A percentile compares a stretch with the other conserved stretches of the same genome.
Conservation (phyloP, 164 flowering plant species). For the Magnolia officinalis region DNA sequence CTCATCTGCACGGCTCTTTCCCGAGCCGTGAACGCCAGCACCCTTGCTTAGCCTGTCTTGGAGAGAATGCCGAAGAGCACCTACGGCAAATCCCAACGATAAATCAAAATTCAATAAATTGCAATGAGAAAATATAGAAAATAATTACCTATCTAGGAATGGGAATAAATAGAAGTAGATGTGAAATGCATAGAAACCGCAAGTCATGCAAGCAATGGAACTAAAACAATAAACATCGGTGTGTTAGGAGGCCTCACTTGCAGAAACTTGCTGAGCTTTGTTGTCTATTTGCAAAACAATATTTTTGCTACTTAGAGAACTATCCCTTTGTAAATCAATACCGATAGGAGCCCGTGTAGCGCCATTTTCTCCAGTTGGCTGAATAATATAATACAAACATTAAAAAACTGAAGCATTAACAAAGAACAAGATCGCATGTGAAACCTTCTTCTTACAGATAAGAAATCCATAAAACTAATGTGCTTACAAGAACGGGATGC, state of each 20-base stretch:
- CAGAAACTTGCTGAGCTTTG: conserved; percentile 91
- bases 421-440: not conserved
- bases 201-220: not conserved
- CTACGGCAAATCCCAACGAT: conserved; percentile 29
- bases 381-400: conserved; percentile 6
- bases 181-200: not conserved
- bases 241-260: conserved; percentile 58
- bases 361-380: conserved; percentile 99
- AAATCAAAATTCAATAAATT: conserved; percentile 3
- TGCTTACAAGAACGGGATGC: conserved; percentile 88
- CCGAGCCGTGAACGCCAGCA: conserved; percentile 31
- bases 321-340: conserved; percentile 69
- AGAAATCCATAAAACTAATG: not conserved
- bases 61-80: conserved; percentile 93
- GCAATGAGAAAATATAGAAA: not conserved
- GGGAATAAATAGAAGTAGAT: not conserved
- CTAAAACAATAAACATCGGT: not conserved
- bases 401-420: not conserved
- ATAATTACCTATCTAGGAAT: not conserved
- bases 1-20: conserved; percentile 74
- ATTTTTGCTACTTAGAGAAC: conserved; percentile 68
- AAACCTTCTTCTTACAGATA: not conserved
- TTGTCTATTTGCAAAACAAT: conserved; percentile 84
- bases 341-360: conserved; percentile 96
- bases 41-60: conserved; percentile 91